A percentile compares a stretch with the other conserved stretches of the same genome.
Evolutionary conservation across 768 basidiomycete genomes (phyloP).

Genomic region (Pulveroboletus sp.): DNA sequence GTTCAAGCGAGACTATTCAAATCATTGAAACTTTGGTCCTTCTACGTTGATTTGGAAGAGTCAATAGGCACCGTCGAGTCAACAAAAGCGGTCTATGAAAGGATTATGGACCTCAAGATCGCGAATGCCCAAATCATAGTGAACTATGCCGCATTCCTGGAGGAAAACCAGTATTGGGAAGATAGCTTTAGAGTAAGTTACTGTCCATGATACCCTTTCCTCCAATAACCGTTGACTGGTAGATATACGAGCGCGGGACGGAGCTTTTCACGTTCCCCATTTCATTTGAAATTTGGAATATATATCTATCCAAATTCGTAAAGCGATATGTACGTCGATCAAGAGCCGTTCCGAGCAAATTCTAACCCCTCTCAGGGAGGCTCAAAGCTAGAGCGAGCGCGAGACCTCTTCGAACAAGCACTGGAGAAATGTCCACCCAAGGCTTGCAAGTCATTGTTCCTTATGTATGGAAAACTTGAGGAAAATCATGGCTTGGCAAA

Average conservation of each 20-base stretch:
- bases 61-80: constrained; percentile 93
- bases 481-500: constrained; percentile 95
- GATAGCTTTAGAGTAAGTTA: constrained; percentile 94
- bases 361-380: constrained; percentile 58
- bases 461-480: constrained; percentile 95
- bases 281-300: constrained; percentile 99
- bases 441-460: constrained; percentile 89
- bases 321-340: constrained; percentile 79
- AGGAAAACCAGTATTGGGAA: constrained; percentile 97
- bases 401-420: constrained; percentile 97
- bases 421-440: constrained; percentile 94
- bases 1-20: constrained; percentile 94
- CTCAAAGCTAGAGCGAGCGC: constrained; percentile 88
- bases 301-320: constrained; percentile 94
- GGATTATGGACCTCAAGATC: constrained; percentile 92
- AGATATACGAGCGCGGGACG: constrained; percentile 96
- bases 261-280: constrained; percentile 97
- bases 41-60: constrained; percentile 96
- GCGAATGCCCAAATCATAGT: constrained; percentile 97
- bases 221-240: constrained; percentile 7
- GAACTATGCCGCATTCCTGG: constrained; percentile 95
- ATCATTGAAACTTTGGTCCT: constrained; percentile 97
- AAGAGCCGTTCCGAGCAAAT: not conserved
- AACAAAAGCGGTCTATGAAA: constrained; percentile 91
- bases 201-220: not conserved